These are phyloP conservation scores for Stephanocyclus meneghinianus DNA, from an alignment of 352 stramenopile genomes.

Conservation along the genomic window DNA sequence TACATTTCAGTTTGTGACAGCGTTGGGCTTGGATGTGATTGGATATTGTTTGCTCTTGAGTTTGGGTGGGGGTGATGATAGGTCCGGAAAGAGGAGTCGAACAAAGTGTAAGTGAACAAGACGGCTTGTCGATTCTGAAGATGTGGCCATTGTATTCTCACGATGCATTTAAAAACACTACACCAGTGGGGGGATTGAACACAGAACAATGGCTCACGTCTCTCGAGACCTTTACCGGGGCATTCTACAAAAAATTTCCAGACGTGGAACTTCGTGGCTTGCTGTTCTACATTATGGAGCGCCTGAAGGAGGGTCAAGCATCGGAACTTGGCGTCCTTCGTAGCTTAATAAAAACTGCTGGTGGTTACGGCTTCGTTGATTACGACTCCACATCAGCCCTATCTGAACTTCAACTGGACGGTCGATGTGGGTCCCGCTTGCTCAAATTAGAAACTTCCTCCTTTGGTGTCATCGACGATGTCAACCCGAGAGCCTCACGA, in stretches of 20 bases:
- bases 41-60: slow-evolving; percentile 91
- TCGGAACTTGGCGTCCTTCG: slow-evolving; percentile 76
- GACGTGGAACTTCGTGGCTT: slow-evolving; percentile 90
- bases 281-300: slow-evolving; percentile 88
- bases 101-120: slow-evolving; percentile 67
- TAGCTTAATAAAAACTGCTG: slow-evolving; percentile 72
- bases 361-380: slow-evolving; percentile 73
- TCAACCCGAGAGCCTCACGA: slow-evolving; percentile 58
- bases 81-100: slow-evolving; percentile 52
- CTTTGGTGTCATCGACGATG: slow-evolving; percentile 79
- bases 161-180: background rate
- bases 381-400: slow-evolving; percentile 69
- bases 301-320: slow-evolving; percentile 79
- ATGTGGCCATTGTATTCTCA: background rate
- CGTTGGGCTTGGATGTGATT: slow-evolving; percentile 91
- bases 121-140: background rate
- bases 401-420: slow-evolving; percentile 68
- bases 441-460: slow-evolving; percentile 77
- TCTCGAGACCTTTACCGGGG: slow-evolving; percentile 91
- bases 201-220: slow-evolving; percentile 92
- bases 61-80: slow-evolving; percentile 77
- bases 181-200: slow-evolving; percentile 84
- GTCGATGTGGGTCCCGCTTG: slow-evolving; percentile 54
- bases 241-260: slow-evolving; percentile 92
- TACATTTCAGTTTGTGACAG: slow-evolving; percentile 91